Percentiles rank a stretch among this genome's conserved stretches.
These are phyloP conservation scores for Globisporangium uncinulatum DNA, from an alignment of 352 stramenopile species.

Conservation along the genomic window DNA sequence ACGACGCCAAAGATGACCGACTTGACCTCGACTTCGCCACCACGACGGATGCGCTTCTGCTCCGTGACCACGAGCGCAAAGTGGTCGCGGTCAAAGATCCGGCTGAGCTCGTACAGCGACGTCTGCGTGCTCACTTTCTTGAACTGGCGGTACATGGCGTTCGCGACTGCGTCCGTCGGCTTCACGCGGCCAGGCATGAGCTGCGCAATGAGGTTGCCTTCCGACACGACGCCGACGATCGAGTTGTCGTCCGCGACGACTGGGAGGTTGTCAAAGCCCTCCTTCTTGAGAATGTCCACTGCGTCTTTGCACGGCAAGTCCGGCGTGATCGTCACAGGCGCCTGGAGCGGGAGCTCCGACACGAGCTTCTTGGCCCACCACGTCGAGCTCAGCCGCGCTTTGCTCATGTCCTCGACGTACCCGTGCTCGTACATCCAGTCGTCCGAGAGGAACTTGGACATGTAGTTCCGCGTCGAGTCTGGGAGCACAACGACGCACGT, in stretches of 20 bases:
- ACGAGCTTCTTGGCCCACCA: slow-evolving; percentile 93
- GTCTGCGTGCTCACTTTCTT: slow-evolving; percentile 86
- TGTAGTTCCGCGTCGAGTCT: slow-evolving; percentile 97
- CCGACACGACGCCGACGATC: slow-evolving; percentile 92
- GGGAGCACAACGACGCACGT: slow-evolving; percentile 93
- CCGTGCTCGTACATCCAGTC: slow-evolving; percentile 90
- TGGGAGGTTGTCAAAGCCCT: slow-evolving; percentile 82
- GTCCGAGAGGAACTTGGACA: slow-evolving; percentile 96
- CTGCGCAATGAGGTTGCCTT: slow-evolving; percentile 92
- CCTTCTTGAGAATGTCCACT: slow-evolving; percentile 89
- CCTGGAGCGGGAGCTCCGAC: slow-evolving; percentile 61
- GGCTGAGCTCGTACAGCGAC: slow-evolving; percentile 85
- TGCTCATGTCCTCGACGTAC: slow-evolving; percentile 59
- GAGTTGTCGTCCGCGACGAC: slow-evolving; percentile 65
- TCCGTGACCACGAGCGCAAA: slow-evolving; percentile 88
- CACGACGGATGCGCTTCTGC: slow-evolving; percentile 21
- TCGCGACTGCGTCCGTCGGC: slow-evolving; percentile 73
- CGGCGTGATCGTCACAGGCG: slow-evolving; percentile 83
- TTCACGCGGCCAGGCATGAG: slow-evolving; percentile 84
- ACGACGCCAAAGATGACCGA: slow-evolving; percentile 86
- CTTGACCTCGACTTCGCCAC: slow-evolving; percentile 51
- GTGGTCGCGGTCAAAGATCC: slow-evolving; percentile 95
- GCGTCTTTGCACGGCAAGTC: slow-evolving; percentile 88
- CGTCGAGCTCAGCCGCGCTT: slow-evolving; percentile 72
- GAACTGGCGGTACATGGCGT: slow-evolving; percentile 94